A percentile compares a stretch with the other conserved stretches of the same genome.
Evolutionary conservation across 1,284 basidiomycete genomes (phyloP).

Genomic region (Cystobasidium slooffiae): DNA sequence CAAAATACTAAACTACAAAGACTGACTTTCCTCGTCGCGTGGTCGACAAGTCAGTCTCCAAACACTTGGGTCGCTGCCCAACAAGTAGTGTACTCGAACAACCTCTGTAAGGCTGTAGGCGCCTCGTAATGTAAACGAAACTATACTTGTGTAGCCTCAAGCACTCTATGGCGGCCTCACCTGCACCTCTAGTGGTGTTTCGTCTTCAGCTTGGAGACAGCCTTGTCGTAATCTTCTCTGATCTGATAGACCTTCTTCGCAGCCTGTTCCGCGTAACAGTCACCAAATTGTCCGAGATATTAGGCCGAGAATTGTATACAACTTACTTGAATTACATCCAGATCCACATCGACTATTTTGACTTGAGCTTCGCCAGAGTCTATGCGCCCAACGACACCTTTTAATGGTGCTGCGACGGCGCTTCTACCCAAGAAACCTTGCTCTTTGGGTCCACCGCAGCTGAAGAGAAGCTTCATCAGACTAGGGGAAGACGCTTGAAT

Average conservation of each 20-base stretch:
- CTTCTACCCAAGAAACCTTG: conserved; percentile 48
- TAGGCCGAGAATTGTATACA: no score
- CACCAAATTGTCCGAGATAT: neutral
- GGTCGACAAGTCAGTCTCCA: no score
- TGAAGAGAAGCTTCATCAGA: conserved; percentile 6
- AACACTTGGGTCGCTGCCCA: no score
- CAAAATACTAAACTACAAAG: no score
- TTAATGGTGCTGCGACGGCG: conserved; percentile 50
- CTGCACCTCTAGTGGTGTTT: neutral
- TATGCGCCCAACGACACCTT: conserved; percentile 46
- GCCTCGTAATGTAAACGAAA: no score
- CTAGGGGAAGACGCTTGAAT: neutral
- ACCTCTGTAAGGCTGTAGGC: no score
- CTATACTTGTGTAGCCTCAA: no score
- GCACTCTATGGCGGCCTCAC: no score
- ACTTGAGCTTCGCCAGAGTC: conserved; percentile 47
- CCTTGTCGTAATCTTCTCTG: conserved; percentile 40
- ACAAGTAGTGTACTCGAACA: no score
- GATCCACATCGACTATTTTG: conserved; percentile 48
- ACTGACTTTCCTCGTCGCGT: no score
- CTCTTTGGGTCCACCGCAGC: conserved; percentile 46
- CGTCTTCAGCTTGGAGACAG: neutral
- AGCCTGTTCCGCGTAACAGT: conserved; percentile 41
- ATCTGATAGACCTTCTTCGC: conserved; percentile 50
- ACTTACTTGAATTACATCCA: conserved; percentile 19